Evolutionary conservation across 148 eudicot species (phyloP).

Genomic region (Cornus controversa): DNA sequence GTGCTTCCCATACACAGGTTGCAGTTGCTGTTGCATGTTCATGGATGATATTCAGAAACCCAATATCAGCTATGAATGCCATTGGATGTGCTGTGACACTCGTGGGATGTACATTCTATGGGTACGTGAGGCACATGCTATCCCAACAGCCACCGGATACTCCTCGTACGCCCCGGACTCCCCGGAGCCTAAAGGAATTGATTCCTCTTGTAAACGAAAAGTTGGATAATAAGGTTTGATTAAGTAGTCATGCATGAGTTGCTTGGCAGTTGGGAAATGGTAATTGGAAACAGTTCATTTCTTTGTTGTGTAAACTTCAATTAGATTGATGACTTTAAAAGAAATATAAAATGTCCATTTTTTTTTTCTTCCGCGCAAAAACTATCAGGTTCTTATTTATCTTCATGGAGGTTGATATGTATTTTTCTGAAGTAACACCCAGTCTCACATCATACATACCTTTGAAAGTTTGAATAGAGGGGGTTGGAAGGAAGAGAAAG

Average conservation of each 20-base stretch:
- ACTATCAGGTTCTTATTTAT: no score
- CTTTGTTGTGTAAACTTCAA: slow-evolving; percentile 1
- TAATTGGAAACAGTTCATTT: not conserved
- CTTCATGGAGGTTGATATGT: not conserved
- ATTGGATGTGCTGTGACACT: slow-evolving; percentile 78
- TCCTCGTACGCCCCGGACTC: slow-evolving; percentile 70
- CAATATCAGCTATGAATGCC: slow-evolving; percentile 77
- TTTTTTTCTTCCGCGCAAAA: not conserved
- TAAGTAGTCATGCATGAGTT: not conserved
- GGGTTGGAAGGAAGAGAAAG: not conserved
- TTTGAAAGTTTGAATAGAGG: not conserved
- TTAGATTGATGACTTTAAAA: not conserved
- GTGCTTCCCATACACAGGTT: slow-evolving; percentile 32
- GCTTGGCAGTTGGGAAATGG: slow-evolving; percentile 4
- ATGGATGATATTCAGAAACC: slow-evolving; percentile 84
- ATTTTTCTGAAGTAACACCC: no score
- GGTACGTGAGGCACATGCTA: slow-evolving; percentile 75
- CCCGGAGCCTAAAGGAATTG: slow-evolving; percentile 59
- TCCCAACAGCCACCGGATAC: slow-evolving; percentile 73
- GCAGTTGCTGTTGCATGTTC: slow-evolving; percentile 80
- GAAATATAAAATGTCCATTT: not conserved
- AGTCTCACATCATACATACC: not conserved
- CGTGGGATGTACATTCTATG: slow-evolving; percentile 87
- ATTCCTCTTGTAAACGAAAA: slow-evolving; percentile 75
- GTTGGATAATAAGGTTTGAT: slow-evolving; percentile 73